A percentile compares a stretch with the other conserved stretches of the same genome.
Evolutionary conservation across 2,329 filamentous ascomycete species (phyloP).

Genomic region (Aspergillus intermedius): DNA sequence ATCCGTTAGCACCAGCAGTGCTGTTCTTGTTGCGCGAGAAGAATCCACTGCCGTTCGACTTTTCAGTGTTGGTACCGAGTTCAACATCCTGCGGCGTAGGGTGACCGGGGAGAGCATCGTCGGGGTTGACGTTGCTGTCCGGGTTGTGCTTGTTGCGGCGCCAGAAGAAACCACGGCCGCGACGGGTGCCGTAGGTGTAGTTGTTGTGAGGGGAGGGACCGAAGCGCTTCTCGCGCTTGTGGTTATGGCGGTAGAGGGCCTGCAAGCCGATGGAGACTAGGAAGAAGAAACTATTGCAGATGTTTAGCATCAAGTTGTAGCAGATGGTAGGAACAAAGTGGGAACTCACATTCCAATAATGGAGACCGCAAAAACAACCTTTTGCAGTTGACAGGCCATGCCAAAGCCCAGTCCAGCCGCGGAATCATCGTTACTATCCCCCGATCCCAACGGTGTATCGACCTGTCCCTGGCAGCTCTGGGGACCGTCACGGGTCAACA

Average conservation of each 20-base stretch:
- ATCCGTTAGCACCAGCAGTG: conserved; percentile 14
- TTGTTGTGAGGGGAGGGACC: conserved; percentile 60
- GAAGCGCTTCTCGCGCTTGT: conserved; percentile 67
- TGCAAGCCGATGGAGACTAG: conserved; percentile 65
- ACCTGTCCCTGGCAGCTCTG: conserved; percentile 59
- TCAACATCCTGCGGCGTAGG: conserved; percentile 35
- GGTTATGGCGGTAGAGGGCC: conserved; percentile 60
- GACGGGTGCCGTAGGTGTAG: conserved; percentile 56
- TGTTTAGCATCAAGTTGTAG: conserved; percentile 1
- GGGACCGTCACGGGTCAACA: conserved; percentile 64
- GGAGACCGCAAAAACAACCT: conserved; percentile 67
- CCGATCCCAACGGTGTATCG: conserved; percentile 63
- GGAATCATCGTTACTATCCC: conserved; percentile 46
- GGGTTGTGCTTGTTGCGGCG: conserved; percentile 40
- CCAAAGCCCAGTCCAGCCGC: conserved; percentile 43
- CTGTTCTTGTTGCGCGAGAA: conserved; percentile 18
- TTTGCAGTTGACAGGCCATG: conserved; percentile 70
- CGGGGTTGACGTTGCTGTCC: conserved; percentile 20
- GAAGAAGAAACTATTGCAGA: conserved; percentile 60
- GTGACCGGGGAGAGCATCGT: conserved; percentile 34
- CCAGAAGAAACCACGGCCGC: conserved; percentile 29
- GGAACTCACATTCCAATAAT: conserved; percentile 65
- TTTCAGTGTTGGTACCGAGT: conserved; percentile 13
- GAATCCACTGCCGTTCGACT: conserved; percentile 16
- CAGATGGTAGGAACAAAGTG: not conserved